Evolutionary conservation across 1,139 yeast genomes (phyloP).

Genomic region (Pichia sp.): DNA sequence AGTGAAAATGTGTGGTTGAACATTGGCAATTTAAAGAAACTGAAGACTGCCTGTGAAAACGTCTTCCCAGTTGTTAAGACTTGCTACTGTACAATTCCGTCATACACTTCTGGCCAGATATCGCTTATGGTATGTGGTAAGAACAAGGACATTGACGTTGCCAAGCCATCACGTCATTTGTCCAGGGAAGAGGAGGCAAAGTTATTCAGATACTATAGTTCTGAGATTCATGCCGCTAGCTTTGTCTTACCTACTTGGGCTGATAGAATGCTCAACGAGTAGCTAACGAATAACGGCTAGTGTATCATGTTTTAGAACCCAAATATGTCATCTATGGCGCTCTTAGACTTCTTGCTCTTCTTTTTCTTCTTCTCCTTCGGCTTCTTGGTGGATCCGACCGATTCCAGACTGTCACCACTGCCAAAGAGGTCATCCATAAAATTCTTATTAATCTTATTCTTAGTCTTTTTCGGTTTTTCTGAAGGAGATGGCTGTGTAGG

Average conservation of each 20-base stretch:
- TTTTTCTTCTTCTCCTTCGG: background rate
- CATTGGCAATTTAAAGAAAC: slow-evolving; percentile 52
- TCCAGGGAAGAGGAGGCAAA: slow-evolving; percentile 41
- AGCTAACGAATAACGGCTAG: background rate
- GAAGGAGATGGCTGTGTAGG: too few species aligned
- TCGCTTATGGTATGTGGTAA: slow-evolving; percentile 82
- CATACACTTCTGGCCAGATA: slow-evolving; percentile 94
- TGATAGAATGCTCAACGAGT: slow-evolving; percentile 16
- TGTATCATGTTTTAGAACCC: slow-evolving; percentile 33
- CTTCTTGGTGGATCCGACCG: background rate
- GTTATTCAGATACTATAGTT: slow-evolving; percentile 66
- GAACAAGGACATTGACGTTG: slow-evolving; percentile 41
- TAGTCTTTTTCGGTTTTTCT: too few species aligned
- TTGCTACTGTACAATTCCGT: slow-evolving; percentile 86
- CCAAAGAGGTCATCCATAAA: too few species aligned
- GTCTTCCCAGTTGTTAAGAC: slow-evolving; percentile 81
- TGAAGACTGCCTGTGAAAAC: slow-evolving; percentile 50
- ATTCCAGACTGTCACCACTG: too few species aligned
- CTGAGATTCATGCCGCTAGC: slow-evolving; percentile 65
- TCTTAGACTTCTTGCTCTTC: slow-evolving; percentile 25
- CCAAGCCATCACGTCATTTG: slow-evolving; percentile 48
- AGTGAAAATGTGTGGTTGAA: slow-evolving; percentile 94
- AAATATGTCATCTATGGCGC: slow-evolving; percentile 55
- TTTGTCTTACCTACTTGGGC: slow-evolving; percentile 92
- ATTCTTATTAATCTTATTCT: too few species aligned